Base-by-base conservation (phyloP, 1,139 yeast genomes). In the Yamadazyma blattariae region DNA sequence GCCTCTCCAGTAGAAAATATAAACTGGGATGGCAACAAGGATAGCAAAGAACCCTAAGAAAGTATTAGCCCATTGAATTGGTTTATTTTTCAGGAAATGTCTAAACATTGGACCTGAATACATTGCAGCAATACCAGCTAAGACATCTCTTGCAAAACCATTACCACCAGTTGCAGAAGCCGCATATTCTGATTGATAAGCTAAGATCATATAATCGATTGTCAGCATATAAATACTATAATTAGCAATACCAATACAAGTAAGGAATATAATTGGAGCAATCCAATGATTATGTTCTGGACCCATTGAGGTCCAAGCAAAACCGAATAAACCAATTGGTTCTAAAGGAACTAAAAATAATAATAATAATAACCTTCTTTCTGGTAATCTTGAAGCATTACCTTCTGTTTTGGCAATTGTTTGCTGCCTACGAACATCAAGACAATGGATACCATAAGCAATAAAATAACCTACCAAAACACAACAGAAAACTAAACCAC, bases 161-260 rank as follows among this genome's bases (percentile, higher is more conserved):
- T 63, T 63, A 29, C 69, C 69, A 14, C 68, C 68, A 6, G 69
- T 63, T 7, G 68, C 68, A 12, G 67, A 62, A 3, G 68, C 66
- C 21, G 67, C 56, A 41, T 61, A 61, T n/a, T 61, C 62, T 7
- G 66, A 67, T 24, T 25, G 28, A 38, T 62, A 62, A n/a, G 66
- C 61, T 4, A 61, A 63, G 28, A 61, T 52, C 67, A 62, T 61
- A 39, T 60, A 62, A 47, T 62, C 67, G 34, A 63, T 61, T 14
- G 69, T 62, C 13, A 66, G 54, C 65, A 61, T 59, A 46, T 62
- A 63, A 38, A 63, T 62, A 28, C 63, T 53, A 42, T 44, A 62
- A 41, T 62, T 62, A 18, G 68, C 68, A 29, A 61, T 51, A 12
- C 62, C 67, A 43, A 62, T 61, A 32, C 59, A 45, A n/a, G 45